phyloP scores from a whole-genome alignment of 495 filamentous ascomycete genomes.

The Trypethelium eluteriae region DNA sequence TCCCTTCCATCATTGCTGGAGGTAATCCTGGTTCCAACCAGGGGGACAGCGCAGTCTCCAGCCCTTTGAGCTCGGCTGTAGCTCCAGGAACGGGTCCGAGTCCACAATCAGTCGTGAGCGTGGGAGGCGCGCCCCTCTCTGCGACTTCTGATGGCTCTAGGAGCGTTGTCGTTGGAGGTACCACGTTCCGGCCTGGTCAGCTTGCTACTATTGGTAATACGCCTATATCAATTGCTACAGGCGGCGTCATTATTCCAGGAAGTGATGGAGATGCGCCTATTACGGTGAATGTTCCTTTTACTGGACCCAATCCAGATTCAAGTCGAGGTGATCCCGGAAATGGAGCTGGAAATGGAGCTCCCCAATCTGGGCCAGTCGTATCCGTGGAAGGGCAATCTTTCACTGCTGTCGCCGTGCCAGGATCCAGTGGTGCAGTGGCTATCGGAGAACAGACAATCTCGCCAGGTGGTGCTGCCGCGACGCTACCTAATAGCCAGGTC shows the following conservation, averaged over 20 bases:
- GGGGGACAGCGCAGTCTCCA: background rate
- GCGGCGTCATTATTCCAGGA: slow-evolving; percentile 1
- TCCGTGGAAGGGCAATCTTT: background rate
- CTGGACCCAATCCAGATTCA: background rate
- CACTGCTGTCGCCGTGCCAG: background rate
- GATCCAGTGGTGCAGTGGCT: background rate
- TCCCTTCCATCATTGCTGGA: background rate
- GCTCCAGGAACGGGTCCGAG: background rate
- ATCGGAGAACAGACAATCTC: background rate
- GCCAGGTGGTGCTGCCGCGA: slow-evolving; percentile 1
- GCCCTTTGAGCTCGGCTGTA: background rate
- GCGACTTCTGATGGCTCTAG: background rate
- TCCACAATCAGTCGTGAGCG: background rate
- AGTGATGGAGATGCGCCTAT: background rate
- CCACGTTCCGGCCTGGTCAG: background rate
- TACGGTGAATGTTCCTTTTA: slow-evolving; percentile 3
- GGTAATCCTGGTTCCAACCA: background rate
- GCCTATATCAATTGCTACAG: background rate
- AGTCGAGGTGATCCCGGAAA: background rate
- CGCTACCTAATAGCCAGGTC: background rate
- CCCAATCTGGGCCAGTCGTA: background rate
- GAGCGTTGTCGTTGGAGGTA: background rate
- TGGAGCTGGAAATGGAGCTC: background rate
- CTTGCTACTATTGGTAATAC: slow-evolving; percentile 10
- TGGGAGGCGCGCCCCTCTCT: background rate